phyloP scores from a whole-genome alignment of 805 yeast species.

The Kuraishia floccosa region DNA sequence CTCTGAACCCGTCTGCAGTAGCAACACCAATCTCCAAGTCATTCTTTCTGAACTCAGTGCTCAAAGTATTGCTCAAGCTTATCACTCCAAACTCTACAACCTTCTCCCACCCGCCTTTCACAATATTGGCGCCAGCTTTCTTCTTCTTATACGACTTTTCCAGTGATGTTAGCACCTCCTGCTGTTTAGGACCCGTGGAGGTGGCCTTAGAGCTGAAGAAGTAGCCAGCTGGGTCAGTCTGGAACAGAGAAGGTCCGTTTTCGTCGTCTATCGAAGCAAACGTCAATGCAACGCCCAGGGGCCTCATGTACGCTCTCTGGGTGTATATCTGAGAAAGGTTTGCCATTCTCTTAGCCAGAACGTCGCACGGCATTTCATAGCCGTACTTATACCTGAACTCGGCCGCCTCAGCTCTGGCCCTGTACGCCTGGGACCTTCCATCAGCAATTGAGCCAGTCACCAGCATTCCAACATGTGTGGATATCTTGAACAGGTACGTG shows the following conservation, averaged over 20 bases:
- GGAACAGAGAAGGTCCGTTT: conserved; percentile 79
- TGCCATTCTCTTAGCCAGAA: conserved; percentile 89
- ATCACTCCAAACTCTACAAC: conserved; percentile 86
- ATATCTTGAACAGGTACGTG: conserved; percentile 73
- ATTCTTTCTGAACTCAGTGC: conserved; percentile 88
- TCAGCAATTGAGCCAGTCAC: conserved; percentile 96
- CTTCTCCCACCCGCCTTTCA: conserved; percentile 76
- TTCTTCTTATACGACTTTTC: conserved; percentile 81
- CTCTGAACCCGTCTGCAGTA: conserved; percentile 54
- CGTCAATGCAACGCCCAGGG: conserved; percentile 88
- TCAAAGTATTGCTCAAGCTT: conserved; percentile 75
- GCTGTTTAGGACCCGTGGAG: conserved; percentile 95
- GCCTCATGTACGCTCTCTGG: conserved; percentile 98
- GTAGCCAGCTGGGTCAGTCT: conserved; percentile 97
- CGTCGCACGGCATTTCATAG: conserved; percentile 93
- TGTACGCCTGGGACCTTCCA: conserved; percentile 78
- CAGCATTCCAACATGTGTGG: conserved; percentile 76
- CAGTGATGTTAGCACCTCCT: conserved; percentile 80
- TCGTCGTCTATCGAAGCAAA: conserved; percentile 84
- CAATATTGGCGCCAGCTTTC: conserved; percentile 32
- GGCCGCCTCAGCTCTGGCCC: conserved; percentile 94
- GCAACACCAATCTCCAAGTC: conserved; percentile 94
- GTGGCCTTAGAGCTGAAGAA: conserved; percentile 85
- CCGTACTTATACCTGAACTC: conserved; percentile 93
- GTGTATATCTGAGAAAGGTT: conserved; percentile 92